Conservation (phyloP, 805 yeast species). For the Kregervanrija pseudodelftensis region DNA sequence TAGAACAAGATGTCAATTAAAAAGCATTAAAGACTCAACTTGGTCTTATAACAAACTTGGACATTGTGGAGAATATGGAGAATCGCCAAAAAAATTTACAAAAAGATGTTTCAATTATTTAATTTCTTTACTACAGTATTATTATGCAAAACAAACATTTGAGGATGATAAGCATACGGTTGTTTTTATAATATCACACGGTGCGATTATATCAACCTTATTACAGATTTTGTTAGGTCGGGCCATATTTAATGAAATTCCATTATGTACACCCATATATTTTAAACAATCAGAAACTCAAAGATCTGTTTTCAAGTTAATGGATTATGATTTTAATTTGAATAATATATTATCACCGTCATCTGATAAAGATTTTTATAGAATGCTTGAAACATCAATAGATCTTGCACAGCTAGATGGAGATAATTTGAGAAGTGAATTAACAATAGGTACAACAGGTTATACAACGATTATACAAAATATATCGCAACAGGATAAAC, state of each 20-base stretch:
- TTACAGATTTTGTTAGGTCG: slow-evolving; percentile 31
- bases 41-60: slow-evolving; percentile 33
- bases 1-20: slow-evolving; percentile 13
- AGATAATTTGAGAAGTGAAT: slow-evolving; percentile 20
- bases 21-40: slow-evolving; percentile 19
- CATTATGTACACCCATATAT: slow-evolving; percentile 30
- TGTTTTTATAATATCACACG: slow-evolving; percentile 33
- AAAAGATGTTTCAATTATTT: slow-evolving; percentile 30
- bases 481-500: slow-evolving; percentile 7
- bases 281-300: slow-evolving; percentile 21
- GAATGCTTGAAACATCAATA: slow-evolving; percentile 18
- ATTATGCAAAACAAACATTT: slow-evolving; percentile 18
- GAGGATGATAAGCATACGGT: slow-evolving; percentile 26
- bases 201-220: slow-evolving; percentile 35
- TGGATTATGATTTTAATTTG: slow-evolving; percentile 30
- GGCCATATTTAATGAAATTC: slow-evolving; percentile 34
- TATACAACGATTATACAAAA: slow-evolving; percentile 18
- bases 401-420: slow-evolving; percentile 22
- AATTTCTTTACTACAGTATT: slow-evolving; percentile 27
- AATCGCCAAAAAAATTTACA: slow-evolving; percentile 30
- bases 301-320: slow-evolving; percentile 21
- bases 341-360: slow-evolving; percentile 19
- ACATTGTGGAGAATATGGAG: slow-evolving; percentile 37
- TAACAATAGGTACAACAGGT: slow-evolving; percentile 17
- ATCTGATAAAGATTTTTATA: slow-evolving; percentile 21